Conservation (phyloP, 306 rosid genomes). For the Malus orientalis region DNA sequence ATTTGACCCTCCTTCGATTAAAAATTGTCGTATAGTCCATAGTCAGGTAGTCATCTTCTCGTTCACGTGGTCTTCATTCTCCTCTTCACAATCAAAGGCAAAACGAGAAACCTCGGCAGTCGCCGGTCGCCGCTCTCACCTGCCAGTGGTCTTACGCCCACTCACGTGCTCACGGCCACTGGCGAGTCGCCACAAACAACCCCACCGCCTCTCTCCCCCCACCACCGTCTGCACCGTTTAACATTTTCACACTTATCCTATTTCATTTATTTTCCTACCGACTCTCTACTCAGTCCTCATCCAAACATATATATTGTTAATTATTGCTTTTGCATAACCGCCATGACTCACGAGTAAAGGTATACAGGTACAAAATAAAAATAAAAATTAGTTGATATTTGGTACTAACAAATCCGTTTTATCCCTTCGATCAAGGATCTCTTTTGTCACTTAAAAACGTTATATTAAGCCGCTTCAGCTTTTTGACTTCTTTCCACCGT, state of each 20-base stretch:
- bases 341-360: too few species aligned
- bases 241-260: neutral
- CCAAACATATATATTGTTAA: too few species aligned
- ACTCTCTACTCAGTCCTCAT: neutral
- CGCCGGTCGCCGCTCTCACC: neutral
- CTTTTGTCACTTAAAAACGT: neutral
- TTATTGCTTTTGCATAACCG: neutral
- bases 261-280: neutral
- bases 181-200: neutral
- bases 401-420: neutral
- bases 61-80: too few species aligned
- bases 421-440: conserved; percentile 23
- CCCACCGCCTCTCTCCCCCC: too few species aligned
- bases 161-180: neutral
- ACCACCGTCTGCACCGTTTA: neutral
- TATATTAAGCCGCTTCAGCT: neutral
- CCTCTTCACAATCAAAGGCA: too few species aligned
- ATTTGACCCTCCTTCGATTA: fast-evolving
- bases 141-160: neutral
- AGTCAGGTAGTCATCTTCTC: too few species aligned
- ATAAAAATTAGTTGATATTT: too few species aligned
- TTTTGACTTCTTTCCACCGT: too few species aligned
- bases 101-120: too few species aligned
- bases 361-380: too few species aligned
- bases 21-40: too few species aligned